Evolutionary conservation across 2,329 filamentous ascomycete species (phyloP).

Genomic region (Coniochaeta pulveracea): DNA sequence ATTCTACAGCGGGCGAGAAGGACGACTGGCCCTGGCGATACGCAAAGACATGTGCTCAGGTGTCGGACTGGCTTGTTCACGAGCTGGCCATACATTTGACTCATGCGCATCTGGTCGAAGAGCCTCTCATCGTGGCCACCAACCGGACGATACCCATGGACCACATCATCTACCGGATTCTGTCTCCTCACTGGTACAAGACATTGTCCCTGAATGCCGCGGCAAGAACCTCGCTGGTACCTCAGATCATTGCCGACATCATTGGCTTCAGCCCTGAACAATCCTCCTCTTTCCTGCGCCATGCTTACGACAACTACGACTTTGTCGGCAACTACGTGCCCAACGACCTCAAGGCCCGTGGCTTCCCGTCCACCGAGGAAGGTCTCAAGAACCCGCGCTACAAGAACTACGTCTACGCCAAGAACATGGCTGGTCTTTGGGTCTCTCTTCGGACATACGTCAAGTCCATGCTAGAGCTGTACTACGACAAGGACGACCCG

Average conservation of each 20-base stretch:
- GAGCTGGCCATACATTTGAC: conserved; percentile 34
- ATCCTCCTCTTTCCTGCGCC: conserved; percentile 22
- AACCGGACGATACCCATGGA: conserved; percentile 26
- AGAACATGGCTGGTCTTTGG: conserved; percentile 34
- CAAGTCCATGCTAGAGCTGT: conserved; percentile 20
- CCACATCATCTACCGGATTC: conserved; percentile 30
- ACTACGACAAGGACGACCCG: conserved; percentile 19
- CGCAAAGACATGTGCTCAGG: conserved; percentile 36
- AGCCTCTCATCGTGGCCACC: conserved; percentile 33
- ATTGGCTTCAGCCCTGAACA: conserved; percentile 26
- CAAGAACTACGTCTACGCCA: conserved; percentile 36
- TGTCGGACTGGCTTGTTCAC: conserved; percentile 35
- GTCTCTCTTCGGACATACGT: conserved; percentile 28
- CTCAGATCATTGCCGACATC: conserved; percentile 28
- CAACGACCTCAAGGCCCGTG: conserved; percentile 28
- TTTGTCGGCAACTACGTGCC: conserved; percentile 32
- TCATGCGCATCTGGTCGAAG: conserved; percentile 33
- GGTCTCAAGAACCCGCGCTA: conserved; percentile 23
- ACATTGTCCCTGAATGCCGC: conserved; percentile 37
- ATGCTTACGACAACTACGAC: conserved; percentile 31
- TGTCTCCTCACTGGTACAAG: conserved; percentile 37
- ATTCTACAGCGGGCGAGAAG: conserved; percentile 20
- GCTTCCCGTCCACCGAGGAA: conserved; percentile 24
- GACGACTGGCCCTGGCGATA: conserved; percentile 40
- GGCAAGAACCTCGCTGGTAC: conserved; percentile 30